A percentile compares a stretch with the other conserved stretches of the same genome.
These are phyloP conservation scores for Hypomontagnella submonticulosa DNA, from an alignment of 495 filamentous ascomycete species.

Conservation along the genomic window DNA sequence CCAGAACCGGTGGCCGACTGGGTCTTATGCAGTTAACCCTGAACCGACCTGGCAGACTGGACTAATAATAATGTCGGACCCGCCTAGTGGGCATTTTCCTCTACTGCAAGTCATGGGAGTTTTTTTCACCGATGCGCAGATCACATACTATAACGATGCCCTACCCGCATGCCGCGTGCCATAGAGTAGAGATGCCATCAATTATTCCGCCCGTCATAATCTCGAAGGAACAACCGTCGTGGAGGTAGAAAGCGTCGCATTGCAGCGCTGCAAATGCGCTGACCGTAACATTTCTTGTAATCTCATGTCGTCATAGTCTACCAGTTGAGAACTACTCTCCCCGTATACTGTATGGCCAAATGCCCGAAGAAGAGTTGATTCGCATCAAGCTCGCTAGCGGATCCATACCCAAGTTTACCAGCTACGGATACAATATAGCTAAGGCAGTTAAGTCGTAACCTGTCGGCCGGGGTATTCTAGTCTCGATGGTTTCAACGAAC, in stretches of 20 bases:
- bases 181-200: conserved; percentile 26
- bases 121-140: conserved; percentile 44
- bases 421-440: conserved; percentile 8
- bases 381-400: conserved; percentile 21
- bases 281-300: conserved; percentile 30
- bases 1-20: conserved; percentile 33
- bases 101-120: conserved; percentile 44
- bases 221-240: conserved; percentile 27
- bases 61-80: conserved; percentile 40
- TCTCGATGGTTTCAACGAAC: conserved; percentile 7
- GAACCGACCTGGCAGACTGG: conserved; percentile 18
- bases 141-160: conserved; percentile 32
- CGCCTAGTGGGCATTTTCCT: conserved; percentile 22
- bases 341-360: conserved; percentile 13
- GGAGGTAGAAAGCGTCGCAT: conserved; percentile 36
- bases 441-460: background rate
- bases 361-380: conserved; percentile 29
- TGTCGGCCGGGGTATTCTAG: conserved; percentile 3
- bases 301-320: conserved; percentile 40
- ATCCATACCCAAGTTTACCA: conserved; percentile 30
- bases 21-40: conserved; percentile 35
- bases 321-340: conserved; percentile 25
- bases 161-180: conserved; percentile 34
- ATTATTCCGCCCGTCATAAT: conserved; percentile 34
- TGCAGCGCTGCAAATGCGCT: conserved; percentile 27